These are phyloP conservation scores for Grosmannia serpens DNA, from an alignment of 2,329 filamentous ascomycete genomes.

Conservation along the genomic window DNA sequence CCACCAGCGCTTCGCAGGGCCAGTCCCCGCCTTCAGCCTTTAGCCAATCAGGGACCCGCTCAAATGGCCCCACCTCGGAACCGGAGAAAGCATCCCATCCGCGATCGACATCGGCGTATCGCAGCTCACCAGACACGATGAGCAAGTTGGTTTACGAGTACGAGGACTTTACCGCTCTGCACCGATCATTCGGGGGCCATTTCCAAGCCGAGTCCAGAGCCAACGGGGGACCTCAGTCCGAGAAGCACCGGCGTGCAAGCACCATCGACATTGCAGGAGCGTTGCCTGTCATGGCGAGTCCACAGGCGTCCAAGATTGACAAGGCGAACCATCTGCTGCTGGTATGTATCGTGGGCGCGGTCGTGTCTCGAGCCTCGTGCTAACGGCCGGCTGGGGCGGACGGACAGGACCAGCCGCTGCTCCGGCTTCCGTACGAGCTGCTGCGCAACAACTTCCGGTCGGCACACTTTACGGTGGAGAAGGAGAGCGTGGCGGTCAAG, in stretches of 20 bases:
- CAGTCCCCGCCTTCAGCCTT: not conserved
- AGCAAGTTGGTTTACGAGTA: too few species aligned
- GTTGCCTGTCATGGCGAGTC: slow-evolving; percentile 41
- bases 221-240: too few species aligned
- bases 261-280: too few species aligned
- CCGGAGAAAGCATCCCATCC: not conserved
- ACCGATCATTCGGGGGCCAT: too few species aligned
- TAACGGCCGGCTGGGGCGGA: not conserved
- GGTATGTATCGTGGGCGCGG: slow-evolving; percentile 29
- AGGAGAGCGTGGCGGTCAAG: slow-evolving; percentile 52
- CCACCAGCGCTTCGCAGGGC: not conserved
- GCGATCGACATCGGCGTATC: not conserved
- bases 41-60: too few species aligned
- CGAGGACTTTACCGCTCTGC: not conserved
- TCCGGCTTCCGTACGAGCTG: slow-evolving; percentile 86
- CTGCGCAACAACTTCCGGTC: slow-evolving; percentile 89
- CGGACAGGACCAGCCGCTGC: slow-evolving; percentile 78
- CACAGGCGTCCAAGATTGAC: slow-evolving; percentile 55
- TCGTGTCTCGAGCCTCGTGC: not conserved
- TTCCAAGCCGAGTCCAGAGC: too few species aligned
- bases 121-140: too few species aligned
- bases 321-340: slow-evolving; percentile 67
- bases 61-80: not conserved
- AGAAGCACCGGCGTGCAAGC: too few species aligned
- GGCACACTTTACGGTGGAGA: slow-evolving; percentile 65